Base-by-base conservation (phyloP, 139 green algal species). In the Volvox africanus region DNA sequence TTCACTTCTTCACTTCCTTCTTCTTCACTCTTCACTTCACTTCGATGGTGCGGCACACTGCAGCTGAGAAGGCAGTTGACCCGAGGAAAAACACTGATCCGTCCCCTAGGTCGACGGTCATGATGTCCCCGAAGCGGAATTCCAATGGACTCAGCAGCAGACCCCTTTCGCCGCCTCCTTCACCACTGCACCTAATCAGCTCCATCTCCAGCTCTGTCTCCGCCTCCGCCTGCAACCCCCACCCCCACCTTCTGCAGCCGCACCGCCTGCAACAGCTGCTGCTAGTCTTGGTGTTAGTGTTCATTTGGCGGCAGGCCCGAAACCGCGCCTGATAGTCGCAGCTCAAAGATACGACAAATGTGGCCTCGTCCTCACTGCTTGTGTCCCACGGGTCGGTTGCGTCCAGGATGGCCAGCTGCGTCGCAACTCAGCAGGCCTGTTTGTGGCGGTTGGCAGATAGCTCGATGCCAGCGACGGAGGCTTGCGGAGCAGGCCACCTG, bases 61-160 rank as follows among this genome's bases (percentile, higher is more conserved):
- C 69, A 20, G 88, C 92, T 61, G 88, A 73, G 81, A 95, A 95
- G 14, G 92, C 93, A 21, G 93, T 95, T 32, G 92, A 94, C 89
- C 93, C 94, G 2, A 92, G 80, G 79, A 93, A 95, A 36, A 93
- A 95, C 68, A 91, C 91, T 3, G 73, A 87, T 69, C 88, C 93
- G 30, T 84, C 88, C n/a, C 30, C 33, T 37, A 93, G 85, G 61
- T 82, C 80, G 73, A 37, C 88, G 21, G 68, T 93, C 65, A 80
- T 80, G 1, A 95, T 44, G 92, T 95, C 90, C n/a, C 80, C 90
- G 9, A 80, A 35, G 11, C 21, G 75, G n/a, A 95, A 86, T 71
- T 93, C 78, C 21, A 94, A 84, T 18, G 92, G 92, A 24, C 35
- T 67, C 33, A 93, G 88, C 71, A 78, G 78, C 71, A 85, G 91